These are phyloP conservation scores for Suillus ampliporus DNA, from an alignment of 768 basidiomycete genomes.

Conservation along the genomic window DNA sequence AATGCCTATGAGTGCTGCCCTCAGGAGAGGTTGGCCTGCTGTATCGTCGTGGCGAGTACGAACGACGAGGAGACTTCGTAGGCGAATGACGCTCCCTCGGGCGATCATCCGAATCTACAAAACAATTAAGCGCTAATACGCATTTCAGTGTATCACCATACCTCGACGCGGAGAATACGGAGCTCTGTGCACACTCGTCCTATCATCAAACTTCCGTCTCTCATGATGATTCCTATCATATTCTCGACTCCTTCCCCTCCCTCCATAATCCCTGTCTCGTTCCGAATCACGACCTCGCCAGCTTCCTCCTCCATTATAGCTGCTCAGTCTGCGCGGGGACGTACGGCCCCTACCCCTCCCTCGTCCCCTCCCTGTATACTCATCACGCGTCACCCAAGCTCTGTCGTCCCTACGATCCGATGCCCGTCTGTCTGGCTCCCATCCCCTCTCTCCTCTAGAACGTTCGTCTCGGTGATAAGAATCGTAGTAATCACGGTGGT, in stretches of 20 bases:
- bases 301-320: conserved; percentile 10
- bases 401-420: conserved; percentile 13
- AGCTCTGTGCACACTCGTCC: background rate
- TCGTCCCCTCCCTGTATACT: background rate
- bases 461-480: conserved; percentile 3
- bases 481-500: background rate
- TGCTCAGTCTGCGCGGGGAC: background rate
- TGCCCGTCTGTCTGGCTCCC: conserved; percentile 12
- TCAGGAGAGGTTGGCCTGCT: conserved; percentile 6
- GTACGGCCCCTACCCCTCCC: conserved; percentile 2
- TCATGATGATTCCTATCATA: conserved; percentile 21
- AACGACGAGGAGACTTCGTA: background rate
- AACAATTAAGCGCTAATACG: background rate
- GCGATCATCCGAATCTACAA: background rate
- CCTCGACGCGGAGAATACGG: conserved; percentile 9
- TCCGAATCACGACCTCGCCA: conserved; percentile 17
- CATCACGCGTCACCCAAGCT: conserved; percentile 7
- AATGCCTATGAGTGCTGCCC: background rate
- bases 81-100: conserved; percentile 1
- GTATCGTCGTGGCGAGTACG: background rate
- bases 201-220: conserved; percentile 9
- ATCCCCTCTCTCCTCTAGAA: conserved; percentile 4
- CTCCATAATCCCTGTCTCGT: conserved; percentile 28
- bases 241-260: conserved; percentile 22
- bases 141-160: background rate